Evolutionary conservation across 202 grass and related monocot species (phyloP).

Genomic region (Setaria viridis): DNA sequence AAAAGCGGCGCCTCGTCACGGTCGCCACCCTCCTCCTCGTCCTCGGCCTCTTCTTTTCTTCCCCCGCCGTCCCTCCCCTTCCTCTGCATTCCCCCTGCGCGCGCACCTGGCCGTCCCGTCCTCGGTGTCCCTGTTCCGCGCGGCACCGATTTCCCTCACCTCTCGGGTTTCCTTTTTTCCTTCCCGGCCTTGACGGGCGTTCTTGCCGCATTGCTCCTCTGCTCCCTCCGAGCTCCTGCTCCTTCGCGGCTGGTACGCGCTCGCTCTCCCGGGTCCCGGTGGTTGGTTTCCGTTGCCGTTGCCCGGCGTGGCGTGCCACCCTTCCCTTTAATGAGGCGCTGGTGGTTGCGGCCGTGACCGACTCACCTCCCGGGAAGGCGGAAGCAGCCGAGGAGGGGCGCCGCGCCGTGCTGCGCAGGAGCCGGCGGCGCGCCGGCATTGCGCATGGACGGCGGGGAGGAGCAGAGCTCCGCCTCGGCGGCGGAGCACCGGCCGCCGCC

Average conservation of each 20-base stretch:
- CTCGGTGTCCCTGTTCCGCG: not conserved
- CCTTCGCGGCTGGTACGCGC: not conserved
- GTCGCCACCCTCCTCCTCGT: constrained; percentile 3
- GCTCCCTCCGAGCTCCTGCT: not conserved
- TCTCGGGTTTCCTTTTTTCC: not conserved
- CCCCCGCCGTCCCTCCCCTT: not conserved
- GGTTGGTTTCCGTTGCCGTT: not conserved
- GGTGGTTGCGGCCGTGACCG: not conserved
- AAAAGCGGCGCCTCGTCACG: constrained; percentile 29
- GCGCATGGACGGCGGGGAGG: constrained; percentile 46
- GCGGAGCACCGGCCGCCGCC: constrained; percentile 37
- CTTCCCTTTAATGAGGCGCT: not conserved
- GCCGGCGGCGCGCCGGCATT: not conserved
- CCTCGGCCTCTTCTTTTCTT: too few relatives aligned
- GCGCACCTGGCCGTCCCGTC: not conserved
- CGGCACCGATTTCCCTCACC: too few relatives aligned
- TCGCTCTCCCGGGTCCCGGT: not conserved
- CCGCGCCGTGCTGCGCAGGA: not conserved
- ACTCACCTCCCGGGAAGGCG: not conserved
- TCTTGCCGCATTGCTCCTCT: not conserved
- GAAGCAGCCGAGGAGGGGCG: not conserved
- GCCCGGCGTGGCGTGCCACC: too few relatives aligned
- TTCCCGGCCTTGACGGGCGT: not conserved
- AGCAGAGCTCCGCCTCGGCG: constrained; percentile 25
- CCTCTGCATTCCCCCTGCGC: not conserved